These are phyloP conservation scores for Davidsoniella australis DNA, from an alignment of 2,329 filamentous ascomycete genomes.

Conservation along the genomic window DNA sequence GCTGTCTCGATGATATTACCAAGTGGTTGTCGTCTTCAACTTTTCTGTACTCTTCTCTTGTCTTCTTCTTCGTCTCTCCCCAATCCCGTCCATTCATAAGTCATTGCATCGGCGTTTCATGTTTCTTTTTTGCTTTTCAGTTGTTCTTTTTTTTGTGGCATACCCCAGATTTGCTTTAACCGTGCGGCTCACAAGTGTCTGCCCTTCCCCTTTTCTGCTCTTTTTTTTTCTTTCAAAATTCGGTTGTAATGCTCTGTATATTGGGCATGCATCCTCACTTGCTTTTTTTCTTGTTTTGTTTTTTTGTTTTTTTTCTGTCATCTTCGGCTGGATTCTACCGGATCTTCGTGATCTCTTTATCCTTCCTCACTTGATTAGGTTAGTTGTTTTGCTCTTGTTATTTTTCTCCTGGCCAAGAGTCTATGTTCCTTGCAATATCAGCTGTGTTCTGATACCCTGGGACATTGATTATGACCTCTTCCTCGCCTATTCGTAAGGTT, in stretches of 20 bases:
- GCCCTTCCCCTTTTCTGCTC: not conserved
- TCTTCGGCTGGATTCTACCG: not conserved
- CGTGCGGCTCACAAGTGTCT: not conserved
- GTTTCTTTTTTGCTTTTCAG: not conserved
- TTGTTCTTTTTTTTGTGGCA: not conserved
- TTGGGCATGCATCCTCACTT: conserved; percentile 2
- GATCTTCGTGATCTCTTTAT: not conserved
- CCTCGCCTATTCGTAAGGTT: not conserved
- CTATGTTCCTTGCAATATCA: not conserved
- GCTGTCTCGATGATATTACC: not conserved
- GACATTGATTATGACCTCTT: not conserved
- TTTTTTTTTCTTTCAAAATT: conserved; percentile 1
- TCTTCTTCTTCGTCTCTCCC: not conserved
- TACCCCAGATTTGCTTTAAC: not conserved
- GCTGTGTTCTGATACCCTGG: no score
- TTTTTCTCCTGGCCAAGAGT: not conserved
- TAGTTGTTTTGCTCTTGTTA: not conserved
- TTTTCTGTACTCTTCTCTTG: not conserved
- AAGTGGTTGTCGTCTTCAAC: not conserved
- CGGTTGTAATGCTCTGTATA: conserved; percentile 5
- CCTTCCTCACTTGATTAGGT: conserved; percentile 1
- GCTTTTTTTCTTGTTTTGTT: not conserved
- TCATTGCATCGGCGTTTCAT: conserved; percentile 8
- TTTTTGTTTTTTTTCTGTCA: not conserved
- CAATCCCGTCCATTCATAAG: not conserved